These are phyloP conservation scores for Allomyces javanicus DNA, from an alignment of 192 early-diverging fungal genomes.

Conservation along the genomic window DNA sequence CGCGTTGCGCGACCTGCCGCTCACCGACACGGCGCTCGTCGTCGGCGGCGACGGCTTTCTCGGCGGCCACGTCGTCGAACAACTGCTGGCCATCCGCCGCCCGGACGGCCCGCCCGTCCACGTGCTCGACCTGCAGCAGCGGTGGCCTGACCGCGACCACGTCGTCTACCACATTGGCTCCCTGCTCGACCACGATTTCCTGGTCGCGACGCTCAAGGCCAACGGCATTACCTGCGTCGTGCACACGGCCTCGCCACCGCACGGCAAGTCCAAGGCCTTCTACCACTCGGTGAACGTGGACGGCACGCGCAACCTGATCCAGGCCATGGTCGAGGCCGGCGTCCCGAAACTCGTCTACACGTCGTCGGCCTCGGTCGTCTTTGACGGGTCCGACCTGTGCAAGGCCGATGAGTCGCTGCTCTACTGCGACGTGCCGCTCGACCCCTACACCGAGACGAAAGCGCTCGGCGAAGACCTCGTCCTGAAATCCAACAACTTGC, in stretches of 20 bases:
- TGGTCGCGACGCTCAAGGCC: neutral
- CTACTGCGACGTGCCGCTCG: slow-evolving; percentile 53
- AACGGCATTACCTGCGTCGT: slow-evolving; percentile 48
- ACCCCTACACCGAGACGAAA: slow-evolving; percentile 90
- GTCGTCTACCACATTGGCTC: slow-evolving; percentile 27
- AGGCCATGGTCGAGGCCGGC: slow-evolving; percentile 37
- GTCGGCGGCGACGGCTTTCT: slow-evolving; percentile 82
- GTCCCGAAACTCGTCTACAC: slow-evolving; percentile 67
- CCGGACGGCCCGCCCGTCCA: slow-evolving; percentile 30
- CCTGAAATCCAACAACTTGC: slow-evolving; percentile 37
- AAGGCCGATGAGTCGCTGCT: slow-evolving; percentile 63
- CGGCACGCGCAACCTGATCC: slow-evolving; percentile 70
- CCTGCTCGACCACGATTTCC: slow-evolving; percentile 17
- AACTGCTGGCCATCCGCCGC: slow-evolving; percentile 42
- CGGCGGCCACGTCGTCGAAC: slow-evolving; percentile 51
- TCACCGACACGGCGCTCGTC: slow-evolving; percentile 21
- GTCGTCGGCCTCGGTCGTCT: slow-evolving; percentile 74
- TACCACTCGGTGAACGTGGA: slow-evolving; percentile 64
- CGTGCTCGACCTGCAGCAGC: slow-evolving; percentile 61
- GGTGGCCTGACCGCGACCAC: slow-evolving; percentile 13
- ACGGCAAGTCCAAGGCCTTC: slow-evolving; percentile 41
- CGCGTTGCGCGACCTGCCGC: neutral
- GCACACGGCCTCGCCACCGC: slow-evolving; percentile 77
- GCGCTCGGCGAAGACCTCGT: slow-evolving; percentile 54
- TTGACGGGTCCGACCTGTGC: slow-evolving; percentile 45